Conservation (phyloP, 2,329 filamentous ascomycete genomes). For the Penicillium expansum region DNA sequence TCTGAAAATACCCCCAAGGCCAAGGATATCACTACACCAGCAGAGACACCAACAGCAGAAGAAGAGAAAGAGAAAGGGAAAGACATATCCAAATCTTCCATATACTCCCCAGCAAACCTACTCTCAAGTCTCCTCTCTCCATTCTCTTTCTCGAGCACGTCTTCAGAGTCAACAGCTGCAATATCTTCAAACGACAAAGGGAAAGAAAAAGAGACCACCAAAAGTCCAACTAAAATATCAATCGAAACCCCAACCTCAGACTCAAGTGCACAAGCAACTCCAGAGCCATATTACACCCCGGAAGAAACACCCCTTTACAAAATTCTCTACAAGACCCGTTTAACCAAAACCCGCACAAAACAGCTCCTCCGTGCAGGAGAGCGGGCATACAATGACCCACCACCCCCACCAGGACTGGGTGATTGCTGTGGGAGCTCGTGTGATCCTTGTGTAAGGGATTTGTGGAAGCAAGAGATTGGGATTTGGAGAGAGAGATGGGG, state of each 20-base stretch:
- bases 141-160: conserved; percentile 7
- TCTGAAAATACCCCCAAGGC: background rate
- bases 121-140: conserved; percentile 12
- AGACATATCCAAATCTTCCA: background rate
- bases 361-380: conserved; percentile 34
- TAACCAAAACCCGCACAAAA: conserved; percentile 32
- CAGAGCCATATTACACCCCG: conserved; percentile 26
- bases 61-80: background rate
- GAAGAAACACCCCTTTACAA: conserved; percentile 29
- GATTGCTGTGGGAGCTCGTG: conserved; percentile 39
- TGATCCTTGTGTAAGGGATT: conserved; percentile 37
- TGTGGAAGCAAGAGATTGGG: conserved; percentile 35
- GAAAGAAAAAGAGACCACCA: background rate
- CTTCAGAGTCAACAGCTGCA: background rate
- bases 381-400: conserved; percentile 31
- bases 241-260: background rate
- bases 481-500: conserved; percentile 38
- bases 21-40: background rate
- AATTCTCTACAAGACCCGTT: conserved; percentile 27
- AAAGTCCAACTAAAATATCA: conserved; percentile 2
- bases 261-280: background rate
- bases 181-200: background rate
- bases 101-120: conserved; percentile 1
- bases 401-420: conserved; percentile 33
- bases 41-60: background rate